These are phyloP conservation scores for Thecaphora thlaspeos DNA, from an alignment of 1,284 basidiomycete species.

Conservation along the genomic window DNA sequence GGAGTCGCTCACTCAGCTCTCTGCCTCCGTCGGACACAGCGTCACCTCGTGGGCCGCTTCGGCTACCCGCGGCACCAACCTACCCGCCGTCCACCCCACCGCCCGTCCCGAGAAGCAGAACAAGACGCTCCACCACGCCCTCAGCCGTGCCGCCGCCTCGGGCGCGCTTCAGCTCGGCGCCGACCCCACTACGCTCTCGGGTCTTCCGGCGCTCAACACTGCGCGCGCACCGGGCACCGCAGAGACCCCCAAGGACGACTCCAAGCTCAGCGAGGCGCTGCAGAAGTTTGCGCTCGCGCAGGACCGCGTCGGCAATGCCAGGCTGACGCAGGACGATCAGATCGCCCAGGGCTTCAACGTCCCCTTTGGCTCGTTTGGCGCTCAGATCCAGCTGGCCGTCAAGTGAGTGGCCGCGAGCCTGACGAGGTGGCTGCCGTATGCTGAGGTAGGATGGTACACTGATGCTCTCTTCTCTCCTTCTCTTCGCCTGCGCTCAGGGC, in stretches of 20 bases:
- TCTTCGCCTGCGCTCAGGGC: constrained; percentile 17
- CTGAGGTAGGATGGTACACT: no score
- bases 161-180: constrained; percentile 66
- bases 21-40: constrained; percentile 68
- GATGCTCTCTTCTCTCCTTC: background rate
- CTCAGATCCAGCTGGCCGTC: constrained; percentile 52
- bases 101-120: constrained; percentile 58
- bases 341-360: constrained; percentile 75
- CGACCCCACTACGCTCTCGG: constrained; percentile 38
- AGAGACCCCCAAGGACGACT: constrained; percentile 28
- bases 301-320: constrained; percentile 82
- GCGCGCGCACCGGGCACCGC: constrained; percentile 21
- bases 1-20: constrained; percentile 62
- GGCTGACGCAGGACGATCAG: constrained; percentile 76
- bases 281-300: constrained; percentile 76
- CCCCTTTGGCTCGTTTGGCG: constrained; percentile 68
- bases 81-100: constrained; percentile 69
- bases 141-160: constrained; percentile 74
- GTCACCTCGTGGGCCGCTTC: constrained; percentile 80
- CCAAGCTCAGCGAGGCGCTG: constrained; percentile 67
- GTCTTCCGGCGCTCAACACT: constrained; percentile 32
- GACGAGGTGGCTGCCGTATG: no score
- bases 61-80: constrained; percentile 70
- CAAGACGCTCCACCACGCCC: constrained; percentile 93
- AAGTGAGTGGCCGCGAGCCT: constrained; percentile 29